phyloP scores from a whole-genome alignment of 352 stramenopile genomes.

The Phytophthora pinifolia region DNA sequence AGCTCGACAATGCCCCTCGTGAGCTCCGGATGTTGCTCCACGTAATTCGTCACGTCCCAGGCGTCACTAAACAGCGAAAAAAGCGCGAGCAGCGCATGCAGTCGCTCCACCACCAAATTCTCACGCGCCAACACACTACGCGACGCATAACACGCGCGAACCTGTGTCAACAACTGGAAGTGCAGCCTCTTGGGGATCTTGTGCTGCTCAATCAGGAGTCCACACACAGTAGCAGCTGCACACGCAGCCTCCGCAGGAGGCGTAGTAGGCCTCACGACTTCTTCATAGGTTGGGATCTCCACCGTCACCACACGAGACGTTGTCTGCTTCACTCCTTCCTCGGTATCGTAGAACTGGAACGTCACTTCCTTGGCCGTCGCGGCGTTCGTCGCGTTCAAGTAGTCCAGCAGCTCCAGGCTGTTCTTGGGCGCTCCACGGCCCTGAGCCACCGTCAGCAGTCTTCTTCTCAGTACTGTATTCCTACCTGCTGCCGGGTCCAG shows the following conservation, averaged over 20 bases:
- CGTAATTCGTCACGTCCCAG: constrained; percentile 74
- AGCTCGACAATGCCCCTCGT: constrained; percentile 73
- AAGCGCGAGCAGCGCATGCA: constrained; percentile 69
- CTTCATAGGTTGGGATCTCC: constrained; percentile 35
- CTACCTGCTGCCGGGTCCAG: constrained; percentile 39
- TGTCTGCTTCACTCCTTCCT: constrained; percentile 20
- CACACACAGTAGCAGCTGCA: constrained; percentile 45
- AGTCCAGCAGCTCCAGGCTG: constrained; percentile 70
- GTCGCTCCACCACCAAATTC: constrained; percentile 59
- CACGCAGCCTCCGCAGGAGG: constrained; percentile 29
- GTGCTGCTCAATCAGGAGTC: constrained; percentile 52
- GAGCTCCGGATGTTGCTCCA: constrained; percentile 78
- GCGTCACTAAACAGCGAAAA: constrained; percentile 80
- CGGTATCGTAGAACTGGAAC: constrained; percentile 78
- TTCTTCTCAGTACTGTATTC: constrained; percentile 48
- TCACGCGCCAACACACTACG: constrained; percentile 39
- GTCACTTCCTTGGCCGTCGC: constrained; percentile 8
- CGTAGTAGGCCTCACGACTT: constrained; percentile 23
- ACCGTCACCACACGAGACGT: constrained; percentile 42
- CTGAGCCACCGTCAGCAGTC: constrained; percentile 58
- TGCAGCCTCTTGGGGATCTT: constrained; percentile 65
- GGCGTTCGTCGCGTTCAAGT: constrained; percentile 31
- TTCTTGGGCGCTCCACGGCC: constrained; percentile 43
- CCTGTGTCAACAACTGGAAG: constrained; percentile 71
- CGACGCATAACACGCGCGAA: constrained; percentile 47